Percentiles rank a stretch among this genome's conserved stretches.
phyloP scores from a whole-genome alignment of 352 stramenopile genomes.

The Globisporangium nagaii region DNA sequence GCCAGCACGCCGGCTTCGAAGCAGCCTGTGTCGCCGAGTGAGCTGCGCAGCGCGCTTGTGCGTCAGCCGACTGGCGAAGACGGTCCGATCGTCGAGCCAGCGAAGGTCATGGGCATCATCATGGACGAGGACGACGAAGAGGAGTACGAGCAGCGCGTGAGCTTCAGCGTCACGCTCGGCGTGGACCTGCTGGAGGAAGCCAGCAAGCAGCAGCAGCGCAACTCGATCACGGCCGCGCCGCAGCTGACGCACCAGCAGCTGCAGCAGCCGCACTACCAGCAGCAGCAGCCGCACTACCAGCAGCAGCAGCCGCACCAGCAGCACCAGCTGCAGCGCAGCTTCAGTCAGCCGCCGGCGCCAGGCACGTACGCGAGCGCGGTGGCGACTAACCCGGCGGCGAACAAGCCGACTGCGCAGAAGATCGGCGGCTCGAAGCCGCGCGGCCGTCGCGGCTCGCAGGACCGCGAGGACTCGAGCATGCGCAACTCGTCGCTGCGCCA shows the following conservation, averaged over 20 bases:
- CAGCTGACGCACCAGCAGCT: background rate
- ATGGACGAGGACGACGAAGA: slow-evolving; percentile 53
- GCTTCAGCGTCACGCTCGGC: slow-evolving; percentile 80
- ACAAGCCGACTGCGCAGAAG: background rate
- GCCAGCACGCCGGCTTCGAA: slow-evolving; percentile 7
- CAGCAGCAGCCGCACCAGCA: slow-evolving; percentile 9
- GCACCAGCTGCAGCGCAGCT: slow-evolving; percentile 12
- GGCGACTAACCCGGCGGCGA: slow-evolving; percentile 14
- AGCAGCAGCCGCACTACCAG: slow-evolving; percentile 6
- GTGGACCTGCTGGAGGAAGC: slow-evolving; percentile 60
- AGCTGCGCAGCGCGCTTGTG: slow-evolving; percentile 17
- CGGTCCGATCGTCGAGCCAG: slow-evolving; percentile 56
- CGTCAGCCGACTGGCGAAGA: slow-evolving; percentile 79
- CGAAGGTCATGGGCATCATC: slow-evolving; percentile 78
- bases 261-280: slow-evolving; percentile 6
- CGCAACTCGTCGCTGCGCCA: slow-evolving; percentile 17
- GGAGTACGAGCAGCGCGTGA: slow-evolving; percentile 52
- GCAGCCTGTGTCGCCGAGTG: slow-evolving; percentile 10
- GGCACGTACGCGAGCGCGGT: slow-evolving; percentile 25
- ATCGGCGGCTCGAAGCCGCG: slow-evolving; percentile 9
- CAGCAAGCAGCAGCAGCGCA: slow-evolving; percentile 54
- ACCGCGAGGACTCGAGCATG: slow-evolving; percentile 22
- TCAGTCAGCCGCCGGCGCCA: slow-evolving; percentile 15
- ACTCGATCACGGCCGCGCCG: slow-evolving; percentile 36
- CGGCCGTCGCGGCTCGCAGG: slow-evolving; percentile 56